Base-by-base conservation (phyloP, 2,329 filamentous ascomycete genomes). In the Colletotrichum theobromicola region DNA sequence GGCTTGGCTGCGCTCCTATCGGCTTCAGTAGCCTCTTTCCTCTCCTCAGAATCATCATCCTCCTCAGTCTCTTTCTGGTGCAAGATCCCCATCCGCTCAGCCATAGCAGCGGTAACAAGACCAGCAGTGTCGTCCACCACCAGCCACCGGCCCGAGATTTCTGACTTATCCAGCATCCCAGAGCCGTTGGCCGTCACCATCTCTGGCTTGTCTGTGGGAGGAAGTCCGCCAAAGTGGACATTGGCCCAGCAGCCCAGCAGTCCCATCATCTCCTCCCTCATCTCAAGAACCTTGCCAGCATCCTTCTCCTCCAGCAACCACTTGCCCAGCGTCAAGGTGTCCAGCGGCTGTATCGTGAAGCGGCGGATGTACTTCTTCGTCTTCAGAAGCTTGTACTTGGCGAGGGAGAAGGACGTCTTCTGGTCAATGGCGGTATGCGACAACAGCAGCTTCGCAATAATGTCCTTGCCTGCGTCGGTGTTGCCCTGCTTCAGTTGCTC, bases 311-410 rank as follows among this genome's bases (percentile, higher is more conserved):
- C 88, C 64, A 98, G 85, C 80, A 96, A 88, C 87, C 94, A 97
- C 78, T 95, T 91, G 24, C 92, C 92, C 76, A 98, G 87, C 77
- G 92, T 89, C 1, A 92, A 89, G 16, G 97, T 92, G 80, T 98
- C 95, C 78, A 98, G 85, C 1, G 96, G 96, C 66, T 98, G 83
- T 2, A 97, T 91, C 0, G 94, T 95, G 80, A 99, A 98, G 15
- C 95, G 90, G 79, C 94, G 93, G 77, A 98, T 90, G 82, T 98
- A 98, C 84, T 99, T 99, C 82, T 93, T 96, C 77, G 94, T 94
- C 86, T 99, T 99, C 60, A 98, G 89, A 21, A 98, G 87, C 80
- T 97, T 98, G 85, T 99, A 99, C 84, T 99, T 99, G 57, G 96
- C 96, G 72, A 98, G 87, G 4, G 95, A 97, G 81, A 97, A 99